Base-by-base conservation (phyloP, 805 yeast species). In the Blastobotrys parvus region DNA sequence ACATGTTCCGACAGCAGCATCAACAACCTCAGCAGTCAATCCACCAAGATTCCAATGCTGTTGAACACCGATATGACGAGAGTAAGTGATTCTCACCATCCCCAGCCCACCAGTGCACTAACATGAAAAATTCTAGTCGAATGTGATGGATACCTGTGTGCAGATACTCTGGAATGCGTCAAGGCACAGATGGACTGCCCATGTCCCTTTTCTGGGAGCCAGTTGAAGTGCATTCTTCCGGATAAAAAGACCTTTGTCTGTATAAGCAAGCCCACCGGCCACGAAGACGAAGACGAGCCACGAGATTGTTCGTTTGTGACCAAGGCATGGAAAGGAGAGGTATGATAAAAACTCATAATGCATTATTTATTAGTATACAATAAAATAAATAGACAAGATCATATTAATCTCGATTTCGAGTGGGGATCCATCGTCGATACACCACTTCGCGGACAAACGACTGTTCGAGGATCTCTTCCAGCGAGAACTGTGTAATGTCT, bases 291-390 rank as follows among this genome's bases (percentile, higher is more conserved):
- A 37, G 67, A 61, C 55, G 85, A 74, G 52, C 67, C 69, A 46
- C 69, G 92, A 59, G 95, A 83, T 56, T 90, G 97, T 62, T 82
- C 83, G 6, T 89, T 90, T 85, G 95, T 86, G 2, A 60, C 62
- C 21, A 69, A 85, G 43, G 90, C 87, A 0, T 83, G 75, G 68
- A 70, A 71, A 16, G 90, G 87, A 3, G 49, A 65, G 43, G 63
- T 71, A 3, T 75, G 32, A 23, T 19, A 29, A 29, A 16, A n/a
- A 13, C 18, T 29, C 6, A 30, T 27, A 18, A 29, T 20, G 34
- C 16, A 25, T 27, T 38, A 27, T 15, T 25, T 18, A 35, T 11
- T 31, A 16, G 8, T 31, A 11, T 11, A 66, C 48, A 59, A 71
- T 76, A 52, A 64, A 64, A 0, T 70, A 37, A 75, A 85, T 74